phyloP scores from a whole-genome alignment of 257 asterid genomes.

The Solanum habrochaites region DNA sequence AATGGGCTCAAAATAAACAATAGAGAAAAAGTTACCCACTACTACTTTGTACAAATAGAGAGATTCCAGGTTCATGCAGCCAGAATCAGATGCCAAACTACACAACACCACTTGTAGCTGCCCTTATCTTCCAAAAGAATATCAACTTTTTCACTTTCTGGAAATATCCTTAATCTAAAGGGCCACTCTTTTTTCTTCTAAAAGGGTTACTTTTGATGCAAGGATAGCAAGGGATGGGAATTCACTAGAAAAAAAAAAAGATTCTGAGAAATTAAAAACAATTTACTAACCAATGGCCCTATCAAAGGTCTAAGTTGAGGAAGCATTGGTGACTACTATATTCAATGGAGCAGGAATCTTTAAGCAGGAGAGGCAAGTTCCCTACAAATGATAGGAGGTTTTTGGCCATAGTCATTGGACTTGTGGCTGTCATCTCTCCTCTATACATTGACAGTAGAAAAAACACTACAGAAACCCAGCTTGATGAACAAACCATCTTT shows the following conservation, averaged over 20 bases:
- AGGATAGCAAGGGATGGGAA: background rate
- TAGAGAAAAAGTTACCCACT: background rate
- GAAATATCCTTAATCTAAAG: background rate
- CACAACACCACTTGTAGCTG: slow-evolving; percentile 13
- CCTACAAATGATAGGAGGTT: slow-evolving; percentile 31
- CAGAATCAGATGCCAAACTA: slow-evolving; percentile 38
- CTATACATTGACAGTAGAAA: slow-evolving; percentile 32
- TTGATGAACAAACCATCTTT: slow-evolving; percentile 26
- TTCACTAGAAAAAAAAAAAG: background rate
- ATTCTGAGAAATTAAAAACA: background rate
- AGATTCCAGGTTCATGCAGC: slow-evolving; percentile 7
- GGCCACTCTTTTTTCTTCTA: background rate
- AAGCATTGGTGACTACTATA: background rate
- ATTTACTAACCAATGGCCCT: background rate
- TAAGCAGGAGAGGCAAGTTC: slow-evolving; percentile 10
- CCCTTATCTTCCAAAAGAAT: slow-evolving; percentile 1
- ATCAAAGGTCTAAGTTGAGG: background rate
- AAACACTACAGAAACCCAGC: slow-evolving; percentile 18
- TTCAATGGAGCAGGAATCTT: slow-evolving; percentile 22
- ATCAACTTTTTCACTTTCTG: background rate
- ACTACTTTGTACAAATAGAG: background rate
- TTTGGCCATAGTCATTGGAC: slow-evolving; percentile 31
- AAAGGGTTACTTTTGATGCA: background rate
- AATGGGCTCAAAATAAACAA: background rate
- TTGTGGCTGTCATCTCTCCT: slow-evolving; percentile 43